phyloP scores from a whole-genome alignment of 306 rosid species.

The Medicago ruthenica region DNA sequence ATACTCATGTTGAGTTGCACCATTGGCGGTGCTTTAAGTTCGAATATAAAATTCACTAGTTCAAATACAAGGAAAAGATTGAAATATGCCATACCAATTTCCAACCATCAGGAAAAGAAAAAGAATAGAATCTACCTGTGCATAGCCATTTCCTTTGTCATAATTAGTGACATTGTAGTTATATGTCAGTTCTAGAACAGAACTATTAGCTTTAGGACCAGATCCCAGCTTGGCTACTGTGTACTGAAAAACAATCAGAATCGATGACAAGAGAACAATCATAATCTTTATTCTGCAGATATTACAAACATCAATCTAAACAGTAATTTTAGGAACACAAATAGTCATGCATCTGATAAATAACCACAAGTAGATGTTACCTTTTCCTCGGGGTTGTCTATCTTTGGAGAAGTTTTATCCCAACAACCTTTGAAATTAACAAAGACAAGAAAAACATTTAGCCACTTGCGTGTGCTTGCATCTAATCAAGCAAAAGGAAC shows the following conservation, averaged over 20 bases:
- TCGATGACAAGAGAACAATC: too few species aligned
- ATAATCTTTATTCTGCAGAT: too few species aligned
- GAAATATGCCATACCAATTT: constrained; percentile 66
- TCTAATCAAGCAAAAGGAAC: constrained; percentile 33
- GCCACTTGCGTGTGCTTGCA: constrained; percentile 33
- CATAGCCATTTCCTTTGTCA: constrained; percentile 86
- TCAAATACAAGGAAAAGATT: constrained; percentile 31
- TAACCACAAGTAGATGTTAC: constrained; percentile 49
- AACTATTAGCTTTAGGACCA: constrained; percentile 73
- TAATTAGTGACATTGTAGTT: constrained; percentile 87
- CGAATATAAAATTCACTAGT: too few species aligned
- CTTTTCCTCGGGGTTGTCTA: constrained; percentile 83
- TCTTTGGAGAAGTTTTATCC: constrained; percentile 86
- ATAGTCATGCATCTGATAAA: constrained; percentile 34
- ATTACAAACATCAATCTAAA: too few species aligned
- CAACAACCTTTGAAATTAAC: constrained; percentile 68
- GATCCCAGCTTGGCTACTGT: too few species aligned
- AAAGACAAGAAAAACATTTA: constrained; percentile 33
- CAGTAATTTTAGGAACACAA: too few species aligned
- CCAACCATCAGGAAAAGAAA: constrained; percentile 81
- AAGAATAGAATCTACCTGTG: constrained; percentile 59
- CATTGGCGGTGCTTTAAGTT: too few species aligned
- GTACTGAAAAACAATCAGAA: too few species aligned
- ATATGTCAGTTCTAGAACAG: constrained; percentile 84
- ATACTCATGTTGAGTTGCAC: too few species aligned